A percentile compares a stretch with the other conserved stretches of the same genome.
Evolutionary conservation across 2,329 filamentous ascomycete genomes (phyloP).

Genomic region (Penicillium brevicompactum): DNA sequence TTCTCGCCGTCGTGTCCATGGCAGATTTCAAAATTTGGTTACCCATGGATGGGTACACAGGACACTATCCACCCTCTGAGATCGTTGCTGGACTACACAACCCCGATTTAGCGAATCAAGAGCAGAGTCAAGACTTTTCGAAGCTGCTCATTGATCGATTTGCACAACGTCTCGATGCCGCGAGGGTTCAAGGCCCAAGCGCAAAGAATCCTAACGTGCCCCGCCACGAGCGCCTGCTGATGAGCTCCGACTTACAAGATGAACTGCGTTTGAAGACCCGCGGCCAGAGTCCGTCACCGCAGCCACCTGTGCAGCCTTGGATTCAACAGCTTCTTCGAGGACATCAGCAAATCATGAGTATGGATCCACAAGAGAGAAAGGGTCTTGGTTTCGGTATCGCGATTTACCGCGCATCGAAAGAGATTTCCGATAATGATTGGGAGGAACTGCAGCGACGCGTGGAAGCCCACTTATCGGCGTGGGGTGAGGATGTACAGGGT

Average conservation of each 20-base stretch:
- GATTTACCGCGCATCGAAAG: slow-evolving; percentile 20
- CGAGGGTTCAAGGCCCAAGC: slow-evolving; percentile 1
- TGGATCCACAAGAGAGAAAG: background rate
- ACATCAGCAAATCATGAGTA: background rate
- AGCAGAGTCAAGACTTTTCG: background rate
- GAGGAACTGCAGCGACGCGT: slow-evolving; percentile 6
- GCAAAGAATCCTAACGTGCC: slow-evolving; percentile 3
- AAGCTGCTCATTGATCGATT: slow-evolving; percentile 3
- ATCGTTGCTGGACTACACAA: slow-evolving; percentile 5
- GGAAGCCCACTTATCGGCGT: slow-evolving; percentile 19
- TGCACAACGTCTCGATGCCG: slow-evolving; percentile 3
- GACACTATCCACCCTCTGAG: slow-evolving; percentile 1
- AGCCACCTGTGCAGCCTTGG: slow-evolving; percentile 10
- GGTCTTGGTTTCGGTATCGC: slow-evolving; percentile 12
- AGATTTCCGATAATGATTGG: slow-evolving; percentile 18
- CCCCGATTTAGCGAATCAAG: slow-evolving; percentile 2
- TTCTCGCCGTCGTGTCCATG: slow-evolving; percentile 1
- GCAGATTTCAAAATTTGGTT: slow-evolving; percentile 21
- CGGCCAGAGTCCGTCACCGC: slow-evolving; percentile 1
- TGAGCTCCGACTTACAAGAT: slow-evolving; percentile 8
- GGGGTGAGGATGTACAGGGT: slow-evolving; percentile 15
- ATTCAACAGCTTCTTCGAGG: slow-evolving; percentile 8
- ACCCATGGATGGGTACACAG: slow-evolving; percentile 21
- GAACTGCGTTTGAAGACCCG: slow-evolving; percentile 11
- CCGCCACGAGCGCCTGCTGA: slow-evolving; percentile 8